Percentiles rank a stretch among this genome's conserved stretches.
Conservation (phyloP, 2,329 filamentous ascomycete species). For the Penicillium sp. region DNA sequence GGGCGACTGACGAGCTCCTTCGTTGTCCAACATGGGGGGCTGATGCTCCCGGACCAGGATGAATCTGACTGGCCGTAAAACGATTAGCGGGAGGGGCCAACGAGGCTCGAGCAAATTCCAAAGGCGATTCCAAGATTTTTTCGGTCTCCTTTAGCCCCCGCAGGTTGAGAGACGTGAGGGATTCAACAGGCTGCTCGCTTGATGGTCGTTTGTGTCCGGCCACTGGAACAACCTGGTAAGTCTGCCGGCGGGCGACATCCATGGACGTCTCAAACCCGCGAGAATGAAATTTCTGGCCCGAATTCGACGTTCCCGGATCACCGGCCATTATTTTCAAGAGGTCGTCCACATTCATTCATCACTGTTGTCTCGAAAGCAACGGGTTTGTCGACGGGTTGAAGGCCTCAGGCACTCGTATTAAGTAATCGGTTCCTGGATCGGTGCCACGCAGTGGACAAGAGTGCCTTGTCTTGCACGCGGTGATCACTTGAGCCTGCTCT, state of each 20-base stretch:
- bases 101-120: constrained; percentile 30
- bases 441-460: neutral
- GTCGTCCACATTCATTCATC: neutral
- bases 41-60: constrained; percentile 21
- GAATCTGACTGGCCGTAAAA: constrained; percentile 44
- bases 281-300: constrained; percentile 41
- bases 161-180: neutral
- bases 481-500: neutral
- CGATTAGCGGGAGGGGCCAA: constrained; percentile 24
- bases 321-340: neutral
- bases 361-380: neutral
- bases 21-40: constrained; percentile 13
- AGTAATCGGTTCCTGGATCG: constrained; percentile 2
- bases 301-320: constrained; percentile 26
- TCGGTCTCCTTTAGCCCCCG: constrained; percentile 8
- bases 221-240: constrained; percentile 41
- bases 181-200: constrained; percentile 11
- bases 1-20: constrained; percentile 53
- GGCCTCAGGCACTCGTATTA: constrained; percentile 4
- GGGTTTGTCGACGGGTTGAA: neutral
- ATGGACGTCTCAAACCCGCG: constrained; percentile 53
- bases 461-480: neutral
- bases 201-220: constrained; percentile 52
- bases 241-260: constrained; percentile 41
- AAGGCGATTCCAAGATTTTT: constrained; percentile 15